phyloP scores from a whole-genome alignment of 371 early-diverging fungal genomes.

The Lichtheimia ramosa region DNA sequence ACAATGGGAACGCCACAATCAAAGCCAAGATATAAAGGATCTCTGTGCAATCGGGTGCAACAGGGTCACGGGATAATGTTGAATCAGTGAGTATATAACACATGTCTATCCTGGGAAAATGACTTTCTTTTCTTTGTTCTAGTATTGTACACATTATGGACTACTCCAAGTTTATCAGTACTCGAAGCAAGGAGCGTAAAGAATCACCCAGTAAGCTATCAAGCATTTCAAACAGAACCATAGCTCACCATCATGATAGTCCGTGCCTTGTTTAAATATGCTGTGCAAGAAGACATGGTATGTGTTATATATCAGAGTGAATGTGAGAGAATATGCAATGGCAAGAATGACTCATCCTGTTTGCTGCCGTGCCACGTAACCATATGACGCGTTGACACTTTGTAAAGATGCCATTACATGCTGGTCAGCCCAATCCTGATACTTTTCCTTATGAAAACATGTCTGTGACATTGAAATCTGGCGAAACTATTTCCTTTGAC shows the following conservation, averaged over 20 bases:
- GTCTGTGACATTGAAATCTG: slow-evolving; percentile 58
- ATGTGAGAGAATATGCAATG: no score
- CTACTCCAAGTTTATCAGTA: slow-evolving; percentile 21
- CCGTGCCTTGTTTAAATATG: neutral
- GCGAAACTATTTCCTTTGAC: slow-evolving; percentile 53
- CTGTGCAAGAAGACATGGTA: slow-evolving; percentile 25
- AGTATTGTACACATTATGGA: slow-evolving; percentile 17
- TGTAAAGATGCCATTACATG: slow-evolving; percentile 61
- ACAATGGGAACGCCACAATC: no score
- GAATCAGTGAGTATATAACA: no score
- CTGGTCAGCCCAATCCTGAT: slow-evolving; percentile 73
- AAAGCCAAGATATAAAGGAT: no score
- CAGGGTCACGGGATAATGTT: no score
- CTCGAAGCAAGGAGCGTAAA: slow-evolving; percentile 23
- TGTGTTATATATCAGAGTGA: slow-evolving; percentile 1
- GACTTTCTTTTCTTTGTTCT: no score
- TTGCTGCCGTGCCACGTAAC: no score
- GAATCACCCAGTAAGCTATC: slow-evolving; percentile 21
- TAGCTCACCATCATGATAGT: no score
- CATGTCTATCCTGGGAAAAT: no score
- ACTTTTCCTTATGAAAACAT: slow-evolving; percentile 74
- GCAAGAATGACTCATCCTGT: neutral
- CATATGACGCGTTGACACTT: neutral
- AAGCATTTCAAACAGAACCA: no score
- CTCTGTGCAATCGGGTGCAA: no score